Evolutionary conservation across 192 early-diverging fungal genomes (phyloP).

Genomic region (Funneliformis geosporum): DNA sequence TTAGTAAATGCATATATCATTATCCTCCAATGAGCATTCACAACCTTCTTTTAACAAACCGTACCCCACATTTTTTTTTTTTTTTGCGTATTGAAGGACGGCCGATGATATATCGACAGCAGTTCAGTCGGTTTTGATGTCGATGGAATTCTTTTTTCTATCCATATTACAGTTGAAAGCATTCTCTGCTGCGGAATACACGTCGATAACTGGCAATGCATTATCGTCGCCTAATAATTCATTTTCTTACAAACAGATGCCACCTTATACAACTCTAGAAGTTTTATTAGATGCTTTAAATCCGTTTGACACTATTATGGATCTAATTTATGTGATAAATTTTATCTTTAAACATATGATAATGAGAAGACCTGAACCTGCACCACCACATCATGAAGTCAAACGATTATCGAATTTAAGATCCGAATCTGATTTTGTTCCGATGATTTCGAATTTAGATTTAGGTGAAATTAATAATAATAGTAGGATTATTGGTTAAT

Average conservation of each 20-base stretch:
- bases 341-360: not conserved
- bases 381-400: not conserved
- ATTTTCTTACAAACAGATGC: not conserved
- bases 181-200: constrained; percentile 1
- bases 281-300: constrained; percentile 12
- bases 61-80: not conserved
- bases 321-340: not conserved
- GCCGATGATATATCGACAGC: not conserved
- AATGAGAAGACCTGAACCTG: not conserved
- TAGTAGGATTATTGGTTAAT: no score
- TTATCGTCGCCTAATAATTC: not conserved
- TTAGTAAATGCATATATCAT: not conserved
- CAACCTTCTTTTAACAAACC: no score
- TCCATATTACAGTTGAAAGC: not conserved
- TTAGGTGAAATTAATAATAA: not conserved
- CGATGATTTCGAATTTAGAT: not conserved
- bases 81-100: not conserved
- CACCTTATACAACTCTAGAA: not conserved
- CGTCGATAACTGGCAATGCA: not conserved
- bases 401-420: not conserved
- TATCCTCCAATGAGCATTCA: no score
- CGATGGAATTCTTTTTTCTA: constrained; percentile 3
- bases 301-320: not conserved
- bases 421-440: not conserved
- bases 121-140: not conserved